These are phyloP conservation scores for Pleurotus cornucopiae DNA, from an alignment of 768 basidiomycete species.

Conservation along the genomic window DNA sequence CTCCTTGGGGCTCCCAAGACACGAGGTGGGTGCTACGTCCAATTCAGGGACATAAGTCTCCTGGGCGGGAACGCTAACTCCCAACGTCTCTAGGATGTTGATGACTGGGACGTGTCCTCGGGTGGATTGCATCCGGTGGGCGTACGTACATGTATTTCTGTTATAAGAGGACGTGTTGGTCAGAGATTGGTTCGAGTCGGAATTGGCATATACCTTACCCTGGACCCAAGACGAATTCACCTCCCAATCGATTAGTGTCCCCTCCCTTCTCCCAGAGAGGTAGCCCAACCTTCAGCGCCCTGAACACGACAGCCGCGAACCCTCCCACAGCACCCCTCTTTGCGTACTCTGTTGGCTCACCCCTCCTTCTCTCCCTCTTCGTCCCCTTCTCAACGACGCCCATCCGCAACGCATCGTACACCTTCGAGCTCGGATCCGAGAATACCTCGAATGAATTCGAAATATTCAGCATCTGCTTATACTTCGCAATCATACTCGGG, in stretches of 20 bases:
- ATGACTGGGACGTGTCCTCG: slow-evolving; percentile 72
- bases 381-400: background rate
- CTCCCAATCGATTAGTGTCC: slow-evolving; percentile 76
- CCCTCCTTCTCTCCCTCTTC: slow-evolving; percentile 5
- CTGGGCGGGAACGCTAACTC: slow-evolving; percentile 14
- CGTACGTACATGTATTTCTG: slow-evolving; percentile 65
- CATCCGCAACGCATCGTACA: slow-evolving; percentile 81
- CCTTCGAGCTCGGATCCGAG: slow-evolving; percentile 65
- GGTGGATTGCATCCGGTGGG: slow-evolving; percentile 81
- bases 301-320: slow-evolving; percentile 68
- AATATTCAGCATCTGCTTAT: slow-evolving; percentile 69
- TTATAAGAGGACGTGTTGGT: background rate
- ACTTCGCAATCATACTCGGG: slow-evolving; percentile 70
- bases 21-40: slow-evolving; percentile 1
- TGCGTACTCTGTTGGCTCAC: slow-evolving; percentile 37
- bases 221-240: slow-evolving; percentile 68
- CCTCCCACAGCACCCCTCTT: slow-evolving; percentile 63
- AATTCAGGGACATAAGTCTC: background rate
- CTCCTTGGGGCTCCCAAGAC: slow-evolving; percentile 3
- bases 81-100: slow-evolving; percentile 62
- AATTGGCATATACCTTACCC: slow-evolving; percentile 28
- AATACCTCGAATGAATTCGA: slow-evolving; percentile 72
- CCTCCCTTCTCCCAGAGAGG: slow-evolving; percentile 81
- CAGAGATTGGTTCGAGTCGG: slow-evolving; percentile 2
- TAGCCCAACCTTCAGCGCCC: slow-evolving; percentile 71